phyloP scores from a whole-genome alignment of 805 yeast genomes.

The Cyberlindnera maritima region DNA sequence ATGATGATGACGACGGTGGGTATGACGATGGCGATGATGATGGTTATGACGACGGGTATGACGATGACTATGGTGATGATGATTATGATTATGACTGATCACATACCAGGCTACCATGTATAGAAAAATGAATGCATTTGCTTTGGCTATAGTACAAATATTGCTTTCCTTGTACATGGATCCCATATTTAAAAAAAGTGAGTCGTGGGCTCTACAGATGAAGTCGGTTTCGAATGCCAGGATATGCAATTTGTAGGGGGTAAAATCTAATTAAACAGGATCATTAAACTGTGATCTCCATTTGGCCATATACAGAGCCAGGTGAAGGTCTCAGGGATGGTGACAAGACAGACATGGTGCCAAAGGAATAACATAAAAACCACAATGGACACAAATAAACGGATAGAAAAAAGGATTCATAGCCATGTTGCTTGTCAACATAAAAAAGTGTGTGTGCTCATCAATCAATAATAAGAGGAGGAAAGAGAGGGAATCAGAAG shows the following conservation, averaged over 20 bases:
- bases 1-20: too few species aligned
- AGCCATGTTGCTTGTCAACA: not conserved
- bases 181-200: too few species aligned
- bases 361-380: not conserved
- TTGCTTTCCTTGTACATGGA: too few species aligned
- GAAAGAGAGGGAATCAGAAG: constrained; percentile 8
- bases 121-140: too few species aligned
- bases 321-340: not conserved
- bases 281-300: constrained; percentile 2
- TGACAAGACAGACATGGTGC: not conserved
- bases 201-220: constrained; percentile 2
- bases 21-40: too few species aligned
- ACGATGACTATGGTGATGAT: too few species aligned
- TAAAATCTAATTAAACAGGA: constrained; percentile 3
- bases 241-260: constrained; percentile 1
- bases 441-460: not conserved
- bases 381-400: not conserved
- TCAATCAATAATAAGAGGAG: not conserved
- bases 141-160: too few species aligned
- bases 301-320: not conserved
- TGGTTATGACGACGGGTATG: too few species aligned
- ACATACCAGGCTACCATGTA: too few species aligned
- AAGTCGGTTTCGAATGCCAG: not conserved
- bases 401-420: not conserved
- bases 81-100: too few species aligned